Evolutionary conservation across 2,329 filamentous ascomycete species (phyloP), one percentile per base, ranked within the genome.

Genomic region (Colletotrichum abscissum): DNA sequence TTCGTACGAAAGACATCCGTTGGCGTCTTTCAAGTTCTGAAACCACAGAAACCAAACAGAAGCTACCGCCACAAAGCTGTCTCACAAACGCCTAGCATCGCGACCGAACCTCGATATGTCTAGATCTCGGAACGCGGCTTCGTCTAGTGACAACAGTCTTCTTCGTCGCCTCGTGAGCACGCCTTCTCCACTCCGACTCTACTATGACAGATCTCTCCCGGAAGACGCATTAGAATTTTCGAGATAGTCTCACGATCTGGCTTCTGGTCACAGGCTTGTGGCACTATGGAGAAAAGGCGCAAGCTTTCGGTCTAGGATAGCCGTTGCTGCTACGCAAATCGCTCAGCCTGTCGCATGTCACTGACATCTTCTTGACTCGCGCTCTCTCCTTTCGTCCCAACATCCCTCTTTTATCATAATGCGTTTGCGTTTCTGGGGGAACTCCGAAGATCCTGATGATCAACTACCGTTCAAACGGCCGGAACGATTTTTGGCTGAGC

Each of bases 321-420:
- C 49, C 64, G 69, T 58, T 55, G 67, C 60, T 69, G 54, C n/a
- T 9, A 54, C 35, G 22, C 35, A 5, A 62, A n/a, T 30, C 38
- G 56, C 69, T 63, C 69, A 62, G 22, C 67, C 26, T 46, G 38
- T 16, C 67, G 59, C 8, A 60, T 35, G 67, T 73, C 67, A 66
- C 49, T 73, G 67, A 58, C 56, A 73, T 56, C 62, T 67, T 35
- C 35, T 38, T 49, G 59, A 57, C 71, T 70, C 56, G 46, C 56
- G 16, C 62, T 73, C 55, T 14, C 19, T 62, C 52, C 49, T 68
- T 67, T 72, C 69, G 35, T 72, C 69, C 69, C 56, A 72, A 38
- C 24, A 59, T n/a, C 42, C 42, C 7, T 28, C 24, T 26, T 6
- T 26, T 38, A 7, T 38, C 38, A 22, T 28, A 59, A 59, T 65